Base-by-base conservation (phyloP, 2,329 filamentous ascomycete genomes). In the Ceratocystis diversiconidia region DNA sequence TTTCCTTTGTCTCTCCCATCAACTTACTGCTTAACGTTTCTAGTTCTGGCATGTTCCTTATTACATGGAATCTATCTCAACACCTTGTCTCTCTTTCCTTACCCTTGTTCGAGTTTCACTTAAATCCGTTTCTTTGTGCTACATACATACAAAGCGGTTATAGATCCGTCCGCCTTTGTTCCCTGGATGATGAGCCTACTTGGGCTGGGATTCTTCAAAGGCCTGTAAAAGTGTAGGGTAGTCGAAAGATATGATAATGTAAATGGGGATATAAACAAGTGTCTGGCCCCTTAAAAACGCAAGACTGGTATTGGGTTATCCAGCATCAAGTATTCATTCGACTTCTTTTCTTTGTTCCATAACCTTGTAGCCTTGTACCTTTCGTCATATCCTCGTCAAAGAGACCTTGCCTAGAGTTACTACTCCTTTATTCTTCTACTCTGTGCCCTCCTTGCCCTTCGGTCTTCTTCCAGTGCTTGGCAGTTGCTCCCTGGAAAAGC, bases 171-270 rank as follows among this genome's bases (percentile, higher is more conserved):
- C 25, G 52, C 25, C 36, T 28, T 15, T 19, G 19, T 66, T 57
- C 72, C 68, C 70, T 71, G 72, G 72, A 15, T 12, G 55, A 59
- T 8, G 48, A 22, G n/a, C 48, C 55, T 17, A n/a, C 55, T 59
- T 59, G 28, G 52, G 2, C 10, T 5, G n/a, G n/a, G 22, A 7
- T 52, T 32, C 52, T 30, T 32, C 48, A 50, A 50, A 22, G 48
- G 48, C 19, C 8, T 17, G 48, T 15, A 22, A 19, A 22, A 25
- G 25, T 22, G 48, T 12, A 12, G 48, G 8, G 19, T 10, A 5
- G 28, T 2, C 71, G 70, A 69, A 69, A 65, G 66, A 30, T 10
- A 15, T 32, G 12, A n/a, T 15, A 22, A 17, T 25, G 5, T 1
- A 5, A 32, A n/a, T 10, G 4, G 28, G 15, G 28, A 59, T 59